phyloP scores from a whole-genome alignment of 805 yeast species.

The Sungouiozyma intestinalis region DNA sequence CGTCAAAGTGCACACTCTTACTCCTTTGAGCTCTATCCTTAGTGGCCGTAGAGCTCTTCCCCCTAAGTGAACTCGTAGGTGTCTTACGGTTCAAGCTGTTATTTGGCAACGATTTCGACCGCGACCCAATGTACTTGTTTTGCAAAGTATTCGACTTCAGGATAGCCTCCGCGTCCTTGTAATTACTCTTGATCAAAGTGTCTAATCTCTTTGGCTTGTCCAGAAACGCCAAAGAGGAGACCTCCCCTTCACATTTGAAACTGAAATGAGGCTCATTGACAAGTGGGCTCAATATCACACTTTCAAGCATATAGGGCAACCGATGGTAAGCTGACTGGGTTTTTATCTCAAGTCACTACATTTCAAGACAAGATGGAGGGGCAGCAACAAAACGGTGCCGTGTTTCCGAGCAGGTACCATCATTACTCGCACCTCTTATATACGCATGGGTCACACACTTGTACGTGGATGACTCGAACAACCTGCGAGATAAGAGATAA shows the following conservation, averaged over 20 bases:
- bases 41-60: not conserved
- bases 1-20: conserved; percentile 75
- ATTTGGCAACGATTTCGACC: conserved; percentile 38
- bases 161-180: not conserved
- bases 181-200: conserved; percentile 11
- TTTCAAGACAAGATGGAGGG: too few species aligned
- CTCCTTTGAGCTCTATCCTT: conserved; percentile 26
- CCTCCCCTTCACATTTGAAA: not conserved
- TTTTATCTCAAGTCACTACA: too few species aligned
- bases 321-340: not conserved
- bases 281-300: not conserved
- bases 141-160: conserved; percentile 11
- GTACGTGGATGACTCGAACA: too few species aligned
- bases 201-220: conserved; percentile 7
- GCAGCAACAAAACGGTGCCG: too few species aligned
- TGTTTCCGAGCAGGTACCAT: too few species aligned
- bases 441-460: too few species aligned
- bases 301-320: not conserved
- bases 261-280: conserved; percentile 1
- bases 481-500: too few species aligned
- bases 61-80: not conserved
- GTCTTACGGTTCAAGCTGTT: conserved; percentile 2
- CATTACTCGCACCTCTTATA: too few species aligned
- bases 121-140: conserved; percentile 10
- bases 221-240: conserved; percentile 1